Base-by-base conservation (phyloP, 345 rosid species). In the Gynandropsis gynandra region DNA sequence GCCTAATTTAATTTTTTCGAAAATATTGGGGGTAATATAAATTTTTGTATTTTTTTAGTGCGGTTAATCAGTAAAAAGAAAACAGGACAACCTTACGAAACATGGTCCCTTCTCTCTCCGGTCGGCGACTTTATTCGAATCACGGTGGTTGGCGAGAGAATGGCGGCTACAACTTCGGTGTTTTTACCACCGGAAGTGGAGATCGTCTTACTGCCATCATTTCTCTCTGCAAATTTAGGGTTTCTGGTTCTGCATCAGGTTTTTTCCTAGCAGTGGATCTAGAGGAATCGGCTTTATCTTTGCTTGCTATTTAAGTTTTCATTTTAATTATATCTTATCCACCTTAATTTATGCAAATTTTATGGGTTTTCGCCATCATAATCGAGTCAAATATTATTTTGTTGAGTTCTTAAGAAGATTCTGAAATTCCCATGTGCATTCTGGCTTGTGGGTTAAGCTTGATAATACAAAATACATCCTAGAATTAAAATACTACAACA, bases 401-500 rank as follows among this genome's bases (percentile, higher is more conserved):
- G 59, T 58, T 54, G 50, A 49, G 16, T 38, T 51, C 44, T 32
- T 13, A 31, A 52, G 33, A 56, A 35, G 13, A 19, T 42, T 43
- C 7, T 49, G 42, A 57, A 45, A 31, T 33, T 44, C 46, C 61
- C 70, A 65, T 65, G 65, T 65, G 70, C 70, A 52, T 59, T 47
- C 42, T n/a, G 53, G 27, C 60, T 52, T 65, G 40, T 52, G 29
- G 34, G 40, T 39, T 52, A 65, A 58, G 64, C 46, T 51, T 38
- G 54, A 27, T 36, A 27, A 0, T 41, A 12, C 16, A 42, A 49
- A 9, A 36, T 42, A 55, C n/a, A n/a, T 48, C 17, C 61, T 11
- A 39, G 15, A 37, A 48, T 33, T 55, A 42, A 21, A 41, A 5
- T 47, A 54, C 18, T 33, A 4, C 36, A 51, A 52, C 61, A 58